These are phyloP conservation scores for Aspergillus caelatus DNA, from an alignment of 2,329 filamentous ascomycete genomes.

Conservation along the genomic window DNA sequence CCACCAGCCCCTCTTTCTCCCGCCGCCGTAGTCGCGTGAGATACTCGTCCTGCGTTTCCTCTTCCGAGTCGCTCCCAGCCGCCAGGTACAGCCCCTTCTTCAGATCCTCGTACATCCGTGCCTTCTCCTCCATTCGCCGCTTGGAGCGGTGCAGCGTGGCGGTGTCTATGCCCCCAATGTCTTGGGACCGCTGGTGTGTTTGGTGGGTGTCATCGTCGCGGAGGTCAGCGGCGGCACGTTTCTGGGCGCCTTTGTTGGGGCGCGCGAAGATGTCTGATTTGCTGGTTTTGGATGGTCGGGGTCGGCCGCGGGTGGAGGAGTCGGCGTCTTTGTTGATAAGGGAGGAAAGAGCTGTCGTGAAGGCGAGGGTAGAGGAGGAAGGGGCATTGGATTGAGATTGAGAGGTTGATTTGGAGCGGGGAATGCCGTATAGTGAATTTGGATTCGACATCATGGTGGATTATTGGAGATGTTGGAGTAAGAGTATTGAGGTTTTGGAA, in stretches of 20 bases:
- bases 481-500: not conserved
- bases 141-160: constrained; percentile 67
- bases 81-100: constrained; percentile 84
- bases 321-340: constrained; percentile 65
- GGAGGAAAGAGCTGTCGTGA: constrained; percentile 83
- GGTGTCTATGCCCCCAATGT: constrained; percentile 64
- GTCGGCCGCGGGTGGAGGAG: constrained; percentile 47
- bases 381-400: constrained; percentile 52
- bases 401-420: constrained; percentile 63
- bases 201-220: constrained; percentile 60
- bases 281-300: constrained; percentile 48
- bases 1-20: constrained; percentile 65
- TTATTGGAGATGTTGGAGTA: not conserved
- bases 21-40: constrained; percentile 62
- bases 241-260: constrained; percentile 65
- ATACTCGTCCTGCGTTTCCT: constrained; percentile 43
- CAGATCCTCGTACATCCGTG: constrained; percentile 82
- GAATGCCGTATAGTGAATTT: constrained; percentile 71
- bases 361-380: constrained; percentile 74
- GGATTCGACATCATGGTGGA: constrained; percentile 13
- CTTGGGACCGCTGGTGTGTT: constrained; percentile 62
- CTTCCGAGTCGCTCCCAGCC: constrained; percentile 37
- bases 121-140: constrained; percentile 87
- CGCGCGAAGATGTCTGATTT: constrained; percentile 72
- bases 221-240: constrained; percentile 62